Evolutionary conservation across 1,139 yeast species (phyloP), one percentile per base, ranked within the genome.

Genomic region (Protomyces arabidopsidicola): DNA sequence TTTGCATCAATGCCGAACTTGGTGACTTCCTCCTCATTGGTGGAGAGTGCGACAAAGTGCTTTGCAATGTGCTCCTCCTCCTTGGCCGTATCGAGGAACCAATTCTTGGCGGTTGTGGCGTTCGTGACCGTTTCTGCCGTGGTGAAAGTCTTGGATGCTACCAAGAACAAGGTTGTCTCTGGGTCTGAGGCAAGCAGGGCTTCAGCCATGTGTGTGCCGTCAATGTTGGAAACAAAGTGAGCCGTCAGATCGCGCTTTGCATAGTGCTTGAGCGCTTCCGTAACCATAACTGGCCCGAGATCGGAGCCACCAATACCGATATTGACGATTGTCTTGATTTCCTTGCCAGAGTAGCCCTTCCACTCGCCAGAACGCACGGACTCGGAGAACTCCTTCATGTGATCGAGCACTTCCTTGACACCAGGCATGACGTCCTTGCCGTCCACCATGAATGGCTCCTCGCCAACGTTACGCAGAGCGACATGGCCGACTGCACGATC

Each of bases 221-320:
- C 98, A 74, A 93, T 93, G 83, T 93, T 93, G 71, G 98, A 91
- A 67, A 93, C 98, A 77, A 90, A 93, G 80, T 93, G 96, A 63
- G 84, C 96, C 68, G 81, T 78, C 72, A 93, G 81, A 67, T 85
- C 88, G 18, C 68, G 66, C 68, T 86, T 85, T 68, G 91, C 80
- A 78, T 93, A 93, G 69, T 88, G 86, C 81, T 91, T 93, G 75
- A 93, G 84, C 45, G 98, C 97, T 79, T 93, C 98, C 67, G 97
- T 90, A 71, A 93, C 98, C 98, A 93, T 93, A 65, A 93, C 98
- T 60, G 98, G 98, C 72, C 98, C 98, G 73, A 93, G 83, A 77
- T 93, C 98, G 36, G 98, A 90, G 71, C 98, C 98, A 75, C 98
- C 98, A 75, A 93, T 93, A 78, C 98, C 98, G 73, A 93, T 89